Evolutionary conservation across 2,329 filamentous ascomycete species (phyloP).

Genomic region (Fusarium verrucosum): DNA sequence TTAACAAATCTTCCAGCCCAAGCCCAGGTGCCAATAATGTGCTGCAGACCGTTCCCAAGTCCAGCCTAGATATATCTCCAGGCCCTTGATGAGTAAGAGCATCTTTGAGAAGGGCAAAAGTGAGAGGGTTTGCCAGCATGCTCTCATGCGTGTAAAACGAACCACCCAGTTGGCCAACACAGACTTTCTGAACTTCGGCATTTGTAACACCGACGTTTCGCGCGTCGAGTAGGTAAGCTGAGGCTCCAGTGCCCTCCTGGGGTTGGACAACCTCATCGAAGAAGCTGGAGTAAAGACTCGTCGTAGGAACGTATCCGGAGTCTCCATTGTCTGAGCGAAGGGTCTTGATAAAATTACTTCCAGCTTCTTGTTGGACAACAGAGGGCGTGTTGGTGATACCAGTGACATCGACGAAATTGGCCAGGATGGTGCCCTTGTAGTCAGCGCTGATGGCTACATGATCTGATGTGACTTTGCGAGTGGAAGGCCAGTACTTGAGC

Average conservation of each 20-base stretch:
- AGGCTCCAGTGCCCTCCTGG: background rate
- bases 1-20: background rate
- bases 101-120: slow-evolving; percentile 6
- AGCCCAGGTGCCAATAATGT: background rate
- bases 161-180: background rate
- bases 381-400: background rate
- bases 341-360: background rate
- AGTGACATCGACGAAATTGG: background rate
- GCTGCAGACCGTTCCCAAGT: background rate
- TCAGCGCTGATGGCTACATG: slow-evolving; percentile 12
- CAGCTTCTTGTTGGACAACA: slow-evolving; percentile 7
- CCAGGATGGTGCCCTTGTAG: slow-evolving; percentile 7
- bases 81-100: background rate
- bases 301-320: slow-evolving; percentile 4
- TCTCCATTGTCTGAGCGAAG: slow-evolving; percentile 5
- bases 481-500: slow-evolving; percentile 22
- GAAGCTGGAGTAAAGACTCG: slow-evolving; percentile 15
- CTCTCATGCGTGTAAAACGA: slow-evolving; percentile 17
- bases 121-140: slow-evolving; percentile 1
- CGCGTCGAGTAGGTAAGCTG: slow-evolving; percentile 2
- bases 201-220: background rate
- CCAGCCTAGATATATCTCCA: background rate
- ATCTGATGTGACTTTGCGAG: background rate
- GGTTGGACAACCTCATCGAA: slow-evolving; percentile 11
- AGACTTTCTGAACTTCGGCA: background rate